phyloP scores from a whole-genome alignment of 78 protist genomes.

The Corallochytrium limacisporum region DNA sequence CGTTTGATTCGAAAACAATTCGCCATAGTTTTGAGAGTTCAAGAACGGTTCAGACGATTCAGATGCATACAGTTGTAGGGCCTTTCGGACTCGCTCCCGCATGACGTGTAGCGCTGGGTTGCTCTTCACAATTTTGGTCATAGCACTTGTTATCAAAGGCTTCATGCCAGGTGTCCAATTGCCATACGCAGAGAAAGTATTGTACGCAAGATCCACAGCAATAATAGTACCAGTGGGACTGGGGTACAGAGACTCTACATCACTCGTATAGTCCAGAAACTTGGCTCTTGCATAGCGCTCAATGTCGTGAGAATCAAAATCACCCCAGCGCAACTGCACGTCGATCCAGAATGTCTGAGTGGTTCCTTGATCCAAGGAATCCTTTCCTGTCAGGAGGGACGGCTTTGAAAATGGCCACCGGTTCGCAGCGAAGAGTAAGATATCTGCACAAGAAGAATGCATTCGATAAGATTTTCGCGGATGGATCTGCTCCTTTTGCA shows the following conservation, averaged over 20 bases:
- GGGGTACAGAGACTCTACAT: conserved; percentile 95
- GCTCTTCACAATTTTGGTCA: conserved; percentile 91
- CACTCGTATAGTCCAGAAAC: conserved; percentile 96
- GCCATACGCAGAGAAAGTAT: conserved; percentile 86
- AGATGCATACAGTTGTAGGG: conserved; percentile 91
- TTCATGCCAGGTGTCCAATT: conserved; percentile 95
- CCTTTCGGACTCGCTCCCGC: conserved; percentile 97
- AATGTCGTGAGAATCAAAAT: conserved; percentile 50
- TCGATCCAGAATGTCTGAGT: conserved; percentile 97
- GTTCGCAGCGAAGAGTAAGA: conserved; percentile 88
- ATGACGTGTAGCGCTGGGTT: conserved; percentile 87
- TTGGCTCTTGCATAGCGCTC: conserved; percentile 72
- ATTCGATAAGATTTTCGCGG: conserved; percentile 99
- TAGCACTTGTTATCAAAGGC: conserved; percentile 81
- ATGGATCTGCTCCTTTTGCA: conserved; percentile 98
- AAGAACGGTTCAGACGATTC: conserved; percentile 70
- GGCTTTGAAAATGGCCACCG: conserved; percentile 98
- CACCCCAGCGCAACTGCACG: conserved; percentile 98
- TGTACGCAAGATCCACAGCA: conserved; percentile 98
- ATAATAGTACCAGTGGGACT: conserved; percentile 93
- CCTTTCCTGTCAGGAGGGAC: conserved; percentile 81
- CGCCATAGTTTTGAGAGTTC: conserved; percentile 46
- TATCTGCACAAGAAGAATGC: conserved; percentile 94
- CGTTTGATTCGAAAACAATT: conserved; percentile 84
- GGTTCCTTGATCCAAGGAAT: conserved; percentile 62